A percentile compares a stretch with the other conserved stretches of the same genome.
phyloP scores from a whole-genome alignment of 352 stramenopile species.

The Pythium apleroticum region DNA sequence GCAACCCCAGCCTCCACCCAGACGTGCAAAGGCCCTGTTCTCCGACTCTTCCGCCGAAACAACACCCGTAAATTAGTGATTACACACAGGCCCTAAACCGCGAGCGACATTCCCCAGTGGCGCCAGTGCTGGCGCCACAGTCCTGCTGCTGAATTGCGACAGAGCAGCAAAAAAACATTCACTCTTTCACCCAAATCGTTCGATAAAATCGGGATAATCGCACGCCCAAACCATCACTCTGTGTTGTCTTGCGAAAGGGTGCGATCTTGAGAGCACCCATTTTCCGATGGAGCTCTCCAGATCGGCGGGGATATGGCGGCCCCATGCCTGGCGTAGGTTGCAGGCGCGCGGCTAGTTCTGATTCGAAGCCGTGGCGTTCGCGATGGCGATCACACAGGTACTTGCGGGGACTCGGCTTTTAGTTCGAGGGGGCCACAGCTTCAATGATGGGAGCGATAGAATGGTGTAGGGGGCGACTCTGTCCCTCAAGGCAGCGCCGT shows the following conservation, averaged over 20 bases:
- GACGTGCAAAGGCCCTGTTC: slow-evolving; percentile 13
- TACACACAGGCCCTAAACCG: slow-evolving; percentile 22
- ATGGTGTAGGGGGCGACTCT: too few relatives aligned
- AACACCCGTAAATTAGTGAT: slow-evolving; percentile 9
- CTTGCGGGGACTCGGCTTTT: too few relatives aligned
- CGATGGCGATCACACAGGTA: background rate
- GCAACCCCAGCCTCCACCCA: background rate
- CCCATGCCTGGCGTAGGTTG: background rate
- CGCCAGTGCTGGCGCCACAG: slow-evolving; percentile 27
- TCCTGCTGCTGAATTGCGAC: slow-evolving; percentile 12
- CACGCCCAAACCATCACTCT: background rate
- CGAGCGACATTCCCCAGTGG: slow-evolving; percentile 21
- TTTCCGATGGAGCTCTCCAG: background rate
- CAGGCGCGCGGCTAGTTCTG: background rate
- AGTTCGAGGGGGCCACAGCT: background rate
- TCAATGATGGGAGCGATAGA: background rate
- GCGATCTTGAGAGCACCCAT: slow-evolving; percentile 1
- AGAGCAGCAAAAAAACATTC: slow-evolving; percentile 12
- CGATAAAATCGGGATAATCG: background rate
- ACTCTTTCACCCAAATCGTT: slow-evolving; percentile 1
- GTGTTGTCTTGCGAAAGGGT: background rate
- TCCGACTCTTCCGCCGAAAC: slow-evolving; percentile 25
- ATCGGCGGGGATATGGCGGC: background rate
- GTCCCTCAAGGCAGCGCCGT: too few relatives aligned
- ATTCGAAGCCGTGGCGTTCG: slow-evolving; percentile 1